phyloP scores from a whole-genome alignment of 768 basidiomycete species.

The Lanmaoa pseudosensibilis region DNA sequence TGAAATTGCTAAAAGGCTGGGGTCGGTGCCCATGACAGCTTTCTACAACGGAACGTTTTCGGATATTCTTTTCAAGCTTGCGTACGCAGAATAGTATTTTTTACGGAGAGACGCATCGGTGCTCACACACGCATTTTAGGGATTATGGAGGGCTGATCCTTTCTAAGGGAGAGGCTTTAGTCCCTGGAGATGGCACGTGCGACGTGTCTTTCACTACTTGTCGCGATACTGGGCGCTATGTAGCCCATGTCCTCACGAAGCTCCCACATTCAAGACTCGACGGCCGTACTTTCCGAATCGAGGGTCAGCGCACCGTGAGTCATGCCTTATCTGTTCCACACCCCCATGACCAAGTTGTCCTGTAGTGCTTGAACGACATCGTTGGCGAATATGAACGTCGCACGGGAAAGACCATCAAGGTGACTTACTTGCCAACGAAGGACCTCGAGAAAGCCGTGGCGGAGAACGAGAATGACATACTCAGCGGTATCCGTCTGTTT shows the following conservation, averaged over 20 bases:
- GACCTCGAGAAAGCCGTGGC: not conserved
- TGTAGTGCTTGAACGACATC: not conserved
- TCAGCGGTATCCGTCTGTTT: not conserved
- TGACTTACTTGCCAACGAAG: not conserved
- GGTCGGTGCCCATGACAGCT: not conserved
- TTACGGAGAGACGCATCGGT: too few species aligned
- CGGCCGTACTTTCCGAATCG: slow-evolving; percentile 1
- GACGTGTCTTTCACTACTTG: not conserved
- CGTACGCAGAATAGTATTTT: not conserved
- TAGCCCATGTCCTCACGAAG: not conserved
- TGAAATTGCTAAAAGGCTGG: not conserved
- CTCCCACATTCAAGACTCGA: not conserved
- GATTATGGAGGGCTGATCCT: slow-evolving; percentile 1
- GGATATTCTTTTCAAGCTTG: slow-evolving; percentile 3
- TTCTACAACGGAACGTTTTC: not conserved
- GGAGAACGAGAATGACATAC: not conserved
- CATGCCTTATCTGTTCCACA: not conserved
- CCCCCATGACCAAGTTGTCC: not conserved
- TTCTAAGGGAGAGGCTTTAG: not conserved
- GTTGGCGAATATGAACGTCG: not conserved
- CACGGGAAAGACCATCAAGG: not conserved
- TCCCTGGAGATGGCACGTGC: slow-evolving; percentile 1
- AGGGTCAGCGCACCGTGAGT: slow-evolving; percentile 1
- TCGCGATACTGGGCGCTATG: not conserved
- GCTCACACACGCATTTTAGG: not conserved